These are phyloP conservation scores for Cystofilobasidium ferigula DNA, from an alignment of 768 basidiomycete species.

Conservation along the genomic window DNA sequence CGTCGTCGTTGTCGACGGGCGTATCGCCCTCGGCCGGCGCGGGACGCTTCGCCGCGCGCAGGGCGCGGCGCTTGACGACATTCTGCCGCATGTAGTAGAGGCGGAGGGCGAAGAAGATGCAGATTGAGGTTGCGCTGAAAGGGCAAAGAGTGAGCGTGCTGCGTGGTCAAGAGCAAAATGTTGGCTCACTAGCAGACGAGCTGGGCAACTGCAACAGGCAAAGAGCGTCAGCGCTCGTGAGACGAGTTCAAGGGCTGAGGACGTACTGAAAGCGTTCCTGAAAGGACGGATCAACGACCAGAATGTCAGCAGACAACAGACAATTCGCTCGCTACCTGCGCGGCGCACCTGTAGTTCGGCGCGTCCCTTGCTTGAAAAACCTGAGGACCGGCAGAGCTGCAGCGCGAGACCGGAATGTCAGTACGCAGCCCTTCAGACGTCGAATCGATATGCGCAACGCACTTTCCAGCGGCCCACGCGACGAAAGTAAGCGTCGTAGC, in stretches of 20 bases:
- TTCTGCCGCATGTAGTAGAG: constrained; percentile 15
- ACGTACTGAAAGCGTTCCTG: constrained; percentile 23
- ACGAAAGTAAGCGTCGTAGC: constrained; percentile 47
- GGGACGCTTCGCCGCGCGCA: not conserved
- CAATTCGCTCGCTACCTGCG: too few relatives aligned
- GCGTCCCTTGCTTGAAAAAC: constrained; percentile 45
- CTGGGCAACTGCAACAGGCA: not conserved
- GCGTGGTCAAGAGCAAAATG: too few relatives aligned
- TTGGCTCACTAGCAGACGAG: not conserved
- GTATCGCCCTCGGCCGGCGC: not conserved
- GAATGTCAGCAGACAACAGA: too few relatives aligned
- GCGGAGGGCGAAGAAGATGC: constrained; percentile 5
- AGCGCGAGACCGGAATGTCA: not conserved
- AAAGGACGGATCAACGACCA: too few relatives aligned
- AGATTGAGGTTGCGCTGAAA: constrained; percentile 6
- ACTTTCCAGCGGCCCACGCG: constrained; percentile 48
- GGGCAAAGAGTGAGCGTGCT: not conserved
- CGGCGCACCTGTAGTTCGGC: too few relatives aligned
- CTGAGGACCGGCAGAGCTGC: constrained; percentile 41
- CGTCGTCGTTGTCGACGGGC: not conserved
- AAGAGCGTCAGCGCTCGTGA: not conserved
- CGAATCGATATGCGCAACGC: not conserved
- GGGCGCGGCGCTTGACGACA: constrained; percentile 7
- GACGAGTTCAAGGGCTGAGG: not conserved
- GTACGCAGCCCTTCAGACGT: not conserved